Evolutionary conservation across 176 grass and related monocot species (phyloP).

Genomic region (Cenchrus purpureus): DNA sequence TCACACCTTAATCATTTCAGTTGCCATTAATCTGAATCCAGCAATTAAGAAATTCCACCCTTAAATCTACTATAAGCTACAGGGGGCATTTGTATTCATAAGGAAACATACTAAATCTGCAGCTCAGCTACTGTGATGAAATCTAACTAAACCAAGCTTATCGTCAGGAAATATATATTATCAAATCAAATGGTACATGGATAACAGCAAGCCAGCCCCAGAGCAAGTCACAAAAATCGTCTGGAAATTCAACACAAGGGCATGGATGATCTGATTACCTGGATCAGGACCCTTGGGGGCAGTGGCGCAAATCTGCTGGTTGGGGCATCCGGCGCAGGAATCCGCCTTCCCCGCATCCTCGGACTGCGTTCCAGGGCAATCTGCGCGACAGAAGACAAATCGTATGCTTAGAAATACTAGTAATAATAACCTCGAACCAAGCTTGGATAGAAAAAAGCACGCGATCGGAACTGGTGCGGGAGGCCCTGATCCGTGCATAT

Average conservation of each 20-base stretch:
- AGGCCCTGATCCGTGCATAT: background rate
- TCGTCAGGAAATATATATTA: background rate
- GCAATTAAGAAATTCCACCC: background rate
- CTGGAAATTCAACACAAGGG: background rate
- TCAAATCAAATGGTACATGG: background rate
- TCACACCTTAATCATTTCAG: background rate
- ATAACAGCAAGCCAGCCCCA: background rate
- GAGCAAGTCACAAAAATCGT: background rate
- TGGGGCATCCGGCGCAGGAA: conserved; percentile 82
- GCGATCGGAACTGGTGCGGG: background rate
- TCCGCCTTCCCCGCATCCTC: conserved; percentile 87
- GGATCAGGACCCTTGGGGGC: conserved; percentile 91
- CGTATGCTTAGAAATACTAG: background rate
- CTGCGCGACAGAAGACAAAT: conserved; percentile 30
- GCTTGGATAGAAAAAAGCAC: background rate
- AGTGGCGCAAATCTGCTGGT: conserved; percentile 90
- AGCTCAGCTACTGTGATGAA: conserved; percentile 13
- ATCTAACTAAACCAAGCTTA: background rate
- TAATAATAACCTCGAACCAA: background rate
- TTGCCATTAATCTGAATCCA: background rate
- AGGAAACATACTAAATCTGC: background rate
- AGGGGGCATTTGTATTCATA: background rate
- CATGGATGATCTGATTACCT: conserved; percentile 46
- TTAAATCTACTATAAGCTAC: background rate
- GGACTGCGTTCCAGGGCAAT: conserved; percentile 87